Evolutionary conservation across 2,329 filamentous ascomycete species (phyloP), one percentile per base, ranked within the genome.

Genomic region (Penicillium crustosum): DNA sequence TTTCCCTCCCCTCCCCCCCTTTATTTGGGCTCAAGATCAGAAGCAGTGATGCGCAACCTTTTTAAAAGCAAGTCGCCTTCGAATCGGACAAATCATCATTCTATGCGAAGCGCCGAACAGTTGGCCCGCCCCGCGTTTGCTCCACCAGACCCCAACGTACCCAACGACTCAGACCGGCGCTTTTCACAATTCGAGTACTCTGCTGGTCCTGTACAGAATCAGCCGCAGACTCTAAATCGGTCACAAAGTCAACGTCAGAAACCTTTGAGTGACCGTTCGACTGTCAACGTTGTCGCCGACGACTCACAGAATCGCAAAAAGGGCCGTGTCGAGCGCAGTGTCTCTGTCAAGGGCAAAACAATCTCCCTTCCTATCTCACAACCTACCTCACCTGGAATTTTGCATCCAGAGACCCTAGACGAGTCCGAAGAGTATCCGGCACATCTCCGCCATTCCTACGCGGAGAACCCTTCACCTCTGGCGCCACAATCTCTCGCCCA

Each of bases 171-270:
- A 27, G 39, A 55, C 38, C 53, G 53, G 39, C 47, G 53, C 53
- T 44, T 51, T 51, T 52, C 53, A 50, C 53, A 51, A 55, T 44
- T 45, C 21, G 53, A 55, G 58, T 57, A 60, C 33, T 21, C 31
- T 4, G 27, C 53, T n/a, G 36, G 44, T 15, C 33, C 53, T 25
- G 23, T 27, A 19, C 53, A 48, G 23, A 47, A 33, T 3, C 53
- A 53, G 35, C 39, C 43, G 25, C 53, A 50, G 17, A 55, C 55
- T 25, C 51, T 66, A 43, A 55, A 56, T 38, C 68, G 68, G 25
- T 68, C 68, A 4, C 66, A 68, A 45, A 70, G 68, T 49, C 68
- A 69, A 21, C 66, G 67, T 48, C 65, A 67, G 50, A 61, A 61
- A 39, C 49, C 49, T 27, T 58, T 55, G 13, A 64, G 56, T 55